Base-by-base conservation (phyloP, 768 basidiomycete species). In the Strobilomyces echinocephalus region DNA sequence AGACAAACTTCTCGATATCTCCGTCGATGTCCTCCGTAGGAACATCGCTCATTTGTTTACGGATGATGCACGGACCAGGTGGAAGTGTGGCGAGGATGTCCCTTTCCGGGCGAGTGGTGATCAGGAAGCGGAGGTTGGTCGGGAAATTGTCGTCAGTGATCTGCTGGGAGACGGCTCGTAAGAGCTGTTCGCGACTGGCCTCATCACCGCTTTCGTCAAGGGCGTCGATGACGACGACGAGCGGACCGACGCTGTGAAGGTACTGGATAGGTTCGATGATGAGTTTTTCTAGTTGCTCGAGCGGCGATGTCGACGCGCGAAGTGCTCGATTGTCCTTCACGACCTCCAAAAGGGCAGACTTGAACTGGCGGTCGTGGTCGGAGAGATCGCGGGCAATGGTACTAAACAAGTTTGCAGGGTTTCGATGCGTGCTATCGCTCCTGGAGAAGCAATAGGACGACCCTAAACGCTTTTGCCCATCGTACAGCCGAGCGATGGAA, bases 221-320 rank as follows among this genome's bases (percentile, higher is more conserved):
- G 9, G 52, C 68, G 40, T 72, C 71, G 14, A 71, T 60, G 35
- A 72, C 59, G 28, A 69, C 50, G 12, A 70, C 35, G 2, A 69
- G 45, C 8, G 69, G 68, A 2, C 62, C 61, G 35, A 60, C 24
- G 20, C 53, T 40, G 7, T 54, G 54, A 16, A 67, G 18, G 9
- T 48, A 18, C 28, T 35, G 9, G 8, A 57, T 53, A 8, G 68
- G 63, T 20, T 33, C 38, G 18, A 69, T 30, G 41, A 70, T 61
- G 10, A 68, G 43, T 6, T 56, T 44, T n/a, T 53, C 49, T 9
- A 69, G 53, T 38, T 68, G 63, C 8, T 42, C 53, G 3, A 30
- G 26, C 9, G 53, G 47, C 28, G 48, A 26, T 5, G 6, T 36
- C 1, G 46, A 54, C 9, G 15, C 31, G 8, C 54, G 53, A 39